Evolutionary conservation across 768 basidiomycete genomes (phyloP).

Genomic region (Leccinum aurantiacum): DNA sequence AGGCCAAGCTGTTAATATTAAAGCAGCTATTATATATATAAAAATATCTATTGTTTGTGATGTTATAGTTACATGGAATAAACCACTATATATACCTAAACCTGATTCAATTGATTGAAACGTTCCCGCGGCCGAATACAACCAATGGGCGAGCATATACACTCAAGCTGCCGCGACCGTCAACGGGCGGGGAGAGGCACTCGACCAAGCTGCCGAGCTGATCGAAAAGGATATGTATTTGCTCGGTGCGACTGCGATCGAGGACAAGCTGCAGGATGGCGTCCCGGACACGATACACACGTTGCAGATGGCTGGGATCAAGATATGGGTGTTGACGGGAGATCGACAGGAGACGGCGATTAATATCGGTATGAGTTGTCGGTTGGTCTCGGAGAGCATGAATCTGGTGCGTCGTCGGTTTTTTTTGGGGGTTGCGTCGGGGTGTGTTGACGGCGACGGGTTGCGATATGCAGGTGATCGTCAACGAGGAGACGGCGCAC

Average conservation of each 20-base stretch:
- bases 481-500: constrained; percentile 84
- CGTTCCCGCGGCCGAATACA: too few species aligned
- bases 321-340: constrained; percentile 98
- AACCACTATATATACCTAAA: too few species aligned
- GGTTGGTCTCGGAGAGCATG: constrained; percentile 97
- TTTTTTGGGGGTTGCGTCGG: not conserved
- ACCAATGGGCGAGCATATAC: constrained; percentile 85
- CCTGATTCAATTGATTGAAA: too few species aligned
- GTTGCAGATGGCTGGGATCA: constrained; percentile 96
- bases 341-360: constrained; percentile 99
- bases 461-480: constrained; percentile 66
- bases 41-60: too few species aligned
- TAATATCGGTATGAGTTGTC: constrained; percentile 97
- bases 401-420: constrained; percentile 61
- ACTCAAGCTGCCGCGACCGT: constrained; percentile 93
- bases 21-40: too few species aligned
- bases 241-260: constrained; percentile 96
- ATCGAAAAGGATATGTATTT: constrained; percentile 94
- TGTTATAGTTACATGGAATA: too few species aligned
- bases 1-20: too few species aligned
- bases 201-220: constrained; percentile 91
- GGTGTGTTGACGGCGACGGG: not conserved
- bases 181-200: constrained; percentile 90
- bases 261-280: constrained; percentile 98
- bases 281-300: constrained; percentile 99